Base-by-base conservation (phyloP, 164 flowering plant genomes). In the Santalum album region DNA sequence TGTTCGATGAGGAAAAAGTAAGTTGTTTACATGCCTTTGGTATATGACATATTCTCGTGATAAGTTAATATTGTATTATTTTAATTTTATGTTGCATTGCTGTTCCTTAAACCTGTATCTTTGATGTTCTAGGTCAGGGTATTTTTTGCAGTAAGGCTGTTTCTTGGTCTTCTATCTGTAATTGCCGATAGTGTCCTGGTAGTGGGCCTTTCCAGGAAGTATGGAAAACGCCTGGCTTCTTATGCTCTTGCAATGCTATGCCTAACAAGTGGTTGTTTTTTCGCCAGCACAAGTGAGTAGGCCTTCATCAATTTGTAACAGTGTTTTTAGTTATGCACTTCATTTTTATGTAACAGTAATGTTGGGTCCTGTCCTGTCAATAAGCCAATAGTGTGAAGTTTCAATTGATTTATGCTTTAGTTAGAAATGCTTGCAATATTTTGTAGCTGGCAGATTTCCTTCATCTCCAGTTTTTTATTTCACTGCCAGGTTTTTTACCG, bases 171-270 rank as follows among this genome's bases (percentile, higher is more conserved):
- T 39, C 54, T 89, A 34, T 89, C 99, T 54, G 86, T 79, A 40
- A 50, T 79, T 63, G 59, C 90, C 3, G 99, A 92, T 65, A 68
- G 88, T 23, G 75, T 74, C 49, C 69, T 92, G 53, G 92, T 92
- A 0, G 90, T 92, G 40, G 96, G 96, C 21, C 79, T 92, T 59
- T 79, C 97, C 9, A 78, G 84, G 68, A 92, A 82, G 73, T 92
- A 87, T 77, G 99, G 99, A 55, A 87, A 78, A 61, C 86, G 99
- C 15, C 74, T 92, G 67, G 97, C 85, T 53, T 74, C 86, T 49
- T 92, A 92, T 73, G 54, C 99, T 12, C 85, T 92, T 34, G 95
- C 97, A 38, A 84, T 92, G 96, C 76, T 92, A 12, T 89, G 99
- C 79, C 74, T 92, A 59, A 77, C 96, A 36, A 92, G 97, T 63